A percentile compares a stretch with the other conserved stretches of the same genome.
phyloP scores from a whole-genome alignment of 2,329 filamentous ascomycete genomes.

The Fonsecaea multimorphosa region DNA sequence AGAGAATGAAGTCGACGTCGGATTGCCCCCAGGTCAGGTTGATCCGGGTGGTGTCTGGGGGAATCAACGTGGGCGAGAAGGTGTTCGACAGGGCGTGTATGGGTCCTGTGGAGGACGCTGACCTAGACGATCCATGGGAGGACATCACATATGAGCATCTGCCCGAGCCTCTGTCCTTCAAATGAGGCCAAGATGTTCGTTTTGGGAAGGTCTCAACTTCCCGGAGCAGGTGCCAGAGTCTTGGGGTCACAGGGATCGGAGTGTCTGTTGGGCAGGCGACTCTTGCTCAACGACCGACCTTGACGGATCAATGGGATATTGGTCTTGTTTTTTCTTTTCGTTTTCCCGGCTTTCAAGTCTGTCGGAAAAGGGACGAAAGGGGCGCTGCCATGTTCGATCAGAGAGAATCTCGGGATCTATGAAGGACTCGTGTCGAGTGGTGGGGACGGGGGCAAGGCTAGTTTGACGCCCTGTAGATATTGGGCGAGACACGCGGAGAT shows the following conservation, averaged over 20 bases:
- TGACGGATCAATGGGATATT: constrained; percentile 1
- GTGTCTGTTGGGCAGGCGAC: background rate
- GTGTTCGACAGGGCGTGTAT: constrained; percentile 32
- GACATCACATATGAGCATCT: constrained; percentile 17
- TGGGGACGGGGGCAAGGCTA: background rate
- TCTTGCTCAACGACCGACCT: background rate
- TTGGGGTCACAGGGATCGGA: background rate
- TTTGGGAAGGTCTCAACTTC: background rate
- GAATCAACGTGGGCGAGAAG: constrained; percentile 34
- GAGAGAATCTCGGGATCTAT: background rate
- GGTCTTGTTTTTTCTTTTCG: background rate
- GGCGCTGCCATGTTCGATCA: background rate
- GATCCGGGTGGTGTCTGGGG: constrained; percentile 31
- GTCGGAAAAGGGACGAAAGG: background rate
- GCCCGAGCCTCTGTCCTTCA: background rate
- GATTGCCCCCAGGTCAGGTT: constrained; percentile 28
- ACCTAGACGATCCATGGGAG: constrained; percentile 34
- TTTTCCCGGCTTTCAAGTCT: background rate
- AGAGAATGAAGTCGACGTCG: constrained; percentile 14
- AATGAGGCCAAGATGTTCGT: background rate
- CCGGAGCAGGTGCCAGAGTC: background rate
- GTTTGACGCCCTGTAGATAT: background rate
- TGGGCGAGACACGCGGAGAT: background rate
- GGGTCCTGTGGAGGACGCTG: constrained; percentile 20
- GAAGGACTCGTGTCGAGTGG: background rate